Base-by-base conservation (phyloP, 768 basidiomycete genomes). In the Boletus rex-veris region DNA sequence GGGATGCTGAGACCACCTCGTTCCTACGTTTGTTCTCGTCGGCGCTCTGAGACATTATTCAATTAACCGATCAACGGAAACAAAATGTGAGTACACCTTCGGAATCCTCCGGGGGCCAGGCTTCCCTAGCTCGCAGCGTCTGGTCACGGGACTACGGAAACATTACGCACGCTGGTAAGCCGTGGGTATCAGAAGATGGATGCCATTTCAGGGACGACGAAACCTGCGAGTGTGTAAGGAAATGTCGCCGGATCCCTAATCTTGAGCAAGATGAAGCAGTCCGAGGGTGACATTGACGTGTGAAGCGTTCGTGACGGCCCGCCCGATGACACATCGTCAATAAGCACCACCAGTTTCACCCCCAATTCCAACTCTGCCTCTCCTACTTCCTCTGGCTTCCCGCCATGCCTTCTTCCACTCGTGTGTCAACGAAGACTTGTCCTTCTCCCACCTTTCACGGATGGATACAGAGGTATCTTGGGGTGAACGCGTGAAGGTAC, bases 351-450 rank as follows among this genome's bases (percentile, higher is more conserved):
- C 47, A 16, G 46, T 33, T 15, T 66, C 75, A 16, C 63, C 74
- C 2, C 61, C 75, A 11, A 72, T 78, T 5, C 76, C 79, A 21
- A 72, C 78, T 59, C 80, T 78, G 54, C 85, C 72, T 58, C 80
- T 72, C 58, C 76, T 78, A 24, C 80, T 74, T 70, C 90, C 90
- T 44, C 81, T 79, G 14, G 88, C 90, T 63, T 92, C 90, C 53
- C 84, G 80, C 70, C 82, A 84, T 44, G 87, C 71, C 63, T 81
- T 81, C 72, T 89, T 90, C 90, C 90, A 92, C 45, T 82, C 86
- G 55, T 70, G 75, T 49, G 90, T 92, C 67, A 92, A 68, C 49
- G 83, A 80, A 0, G 75, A 77, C 62, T 84, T 86, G 43, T 75
- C 71, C n/a, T 74, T 79, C 62, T 92, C 90, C 89, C 91, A 92